These are phyloP conservation scores for Iberis amara DNA, from an alignment of 441 rosid species.

Conservation along the genomic window DNA sequence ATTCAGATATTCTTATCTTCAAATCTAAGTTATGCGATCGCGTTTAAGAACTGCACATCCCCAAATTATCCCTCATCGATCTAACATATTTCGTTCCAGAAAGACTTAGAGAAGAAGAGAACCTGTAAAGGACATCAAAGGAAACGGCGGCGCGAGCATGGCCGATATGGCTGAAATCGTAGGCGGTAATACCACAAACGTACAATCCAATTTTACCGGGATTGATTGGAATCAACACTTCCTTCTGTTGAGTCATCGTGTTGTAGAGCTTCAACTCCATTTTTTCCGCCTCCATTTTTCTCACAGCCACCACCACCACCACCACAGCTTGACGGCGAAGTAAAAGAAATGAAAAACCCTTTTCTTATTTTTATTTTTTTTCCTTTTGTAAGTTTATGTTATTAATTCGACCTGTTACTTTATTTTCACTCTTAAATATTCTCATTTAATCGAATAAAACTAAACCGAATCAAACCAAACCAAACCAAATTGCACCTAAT, in stretches of 20 bases:
- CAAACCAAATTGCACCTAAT: too few species aligned
- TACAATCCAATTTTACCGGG: conserved; percentile 74
- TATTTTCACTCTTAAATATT: too few species aligned
- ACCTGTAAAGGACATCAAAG: conserved; percentile 84
- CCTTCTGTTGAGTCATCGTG: conserved; percentile 60
- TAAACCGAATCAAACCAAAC: too few species aligned
- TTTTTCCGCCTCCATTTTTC: conserved; percentile 32
- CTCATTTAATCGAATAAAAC: too few species aligned
- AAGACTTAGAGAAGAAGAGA: conserved; percentile 10
- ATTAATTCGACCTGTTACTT: neutral
- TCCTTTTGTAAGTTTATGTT: neutral
- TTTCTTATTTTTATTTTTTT: too few species aligned
- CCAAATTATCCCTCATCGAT: neutral
- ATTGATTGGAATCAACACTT: conserved; percentile 47
- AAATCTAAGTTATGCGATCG: neutral
- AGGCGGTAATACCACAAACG: conserved; percentile 92
- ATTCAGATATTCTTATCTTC: neutral
- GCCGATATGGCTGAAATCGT: conserved; percentile 87
- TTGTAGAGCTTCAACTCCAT: conserved; percentile 54
- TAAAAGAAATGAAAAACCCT: conserved; percentile 2
- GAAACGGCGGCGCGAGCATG: conserved; percentile 88
- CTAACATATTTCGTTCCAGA: neutral
- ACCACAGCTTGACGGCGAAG: conserved; percentile 8
- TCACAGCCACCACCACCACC: neutral
- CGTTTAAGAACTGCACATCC: neutral